A percentile compares a stretch with the other conserved stretches of the same genome.
Evolutionary conservation across 2,329 filamentous ascomycete species (phyloP).

Genomic region (Dactylellina sp.): DNA sequence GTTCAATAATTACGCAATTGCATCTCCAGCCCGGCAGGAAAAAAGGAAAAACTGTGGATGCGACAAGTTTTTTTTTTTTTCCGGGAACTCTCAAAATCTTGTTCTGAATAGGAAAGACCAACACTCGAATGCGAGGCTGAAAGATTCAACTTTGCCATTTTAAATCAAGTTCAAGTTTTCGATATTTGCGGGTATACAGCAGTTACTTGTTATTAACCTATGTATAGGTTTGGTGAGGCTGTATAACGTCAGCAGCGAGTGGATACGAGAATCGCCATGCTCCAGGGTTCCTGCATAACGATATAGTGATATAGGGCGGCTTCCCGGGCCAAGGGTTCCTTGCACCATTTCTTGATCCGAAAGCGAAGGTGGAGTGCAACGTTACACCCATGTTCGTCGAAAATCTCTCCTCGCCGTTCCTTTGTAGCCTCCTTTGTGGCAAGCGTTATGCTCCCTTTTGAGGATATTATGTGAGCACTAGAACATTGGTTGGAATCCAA

Average conservation of each 20-base stretch:
- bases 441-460: not conserved
- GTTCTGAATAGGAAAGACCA: too few species aligned
- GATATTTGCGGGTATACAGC: not conserved
- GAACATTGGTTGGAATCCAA: too few species aligned
- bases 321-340: not conserved
- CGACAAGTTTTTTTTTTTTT: too few species aligned
- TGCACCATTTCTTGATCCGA: not conserved
- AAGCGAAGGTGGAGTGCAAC: conserved; percentile 2
- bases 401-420: not conserved
- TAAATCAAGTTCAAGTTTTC: not conserved
- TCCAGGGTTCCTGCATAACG: not conserved
- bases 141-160: too few species aligned
- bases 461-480: too few species aligned
- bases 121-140: too few species aligned
- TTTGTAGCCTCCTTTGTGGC: not conserved
- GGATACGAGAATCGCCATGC: not conserved
- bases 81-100: too few species aligned
- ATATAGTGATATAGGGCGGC: too few species aligned
- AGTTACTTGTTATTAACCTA: not conserved
- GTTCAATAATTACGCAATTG: too few species aligned
- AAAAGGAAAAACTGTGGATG: too few species aligned
- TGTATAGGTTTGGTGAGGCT: not conserved
- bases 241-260: not conserved
- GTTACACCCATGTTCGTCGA: not conserved
- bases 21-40: too few species aligned